phyloP scores from a whole-genome alignment of 2,329 filamentous ascomycete genomes.

The Lasiodiplodia citricola region DNA sequence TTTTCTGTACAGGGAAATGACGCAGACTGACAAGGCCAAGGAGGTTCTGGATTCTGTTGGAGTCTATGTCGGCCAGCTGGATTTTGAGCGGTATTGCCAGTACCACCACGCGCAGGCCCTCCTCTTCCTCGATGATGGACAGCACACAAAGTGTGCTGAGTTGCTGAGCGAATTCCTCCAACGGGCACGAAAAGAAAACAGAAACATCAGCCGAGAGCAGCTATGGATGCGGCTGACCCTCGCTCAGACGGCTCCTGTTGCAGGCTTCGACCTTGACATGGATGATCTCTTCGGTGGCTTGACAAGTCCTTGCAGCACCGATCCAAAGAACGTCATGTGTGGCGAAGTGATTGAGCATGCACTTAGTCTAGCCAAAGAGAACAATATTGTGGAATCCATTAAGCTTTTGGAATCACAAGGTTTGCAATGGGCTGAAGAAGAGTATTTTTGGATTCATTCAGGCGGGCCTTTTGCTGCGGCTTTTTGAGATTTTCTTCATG shows the following conservation, averaged over 20 bases:
- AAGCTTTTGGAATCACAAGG: background rate
- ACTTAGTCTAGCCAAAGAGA: background rate
- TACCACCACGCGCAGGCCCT: background rate
- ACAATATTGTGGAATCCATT: background rate
- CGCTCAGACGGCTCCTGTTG: background rate
- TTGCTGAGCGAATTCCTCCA: background rate
- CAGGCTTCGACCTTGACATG: background rate
- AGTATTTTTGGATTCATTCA: background rate
- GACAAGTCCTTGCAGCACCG: background rate
- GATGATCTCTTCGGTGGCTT: background rate
- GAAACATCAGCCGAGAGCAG: background rate
- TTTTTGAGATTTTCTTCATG: background rate
- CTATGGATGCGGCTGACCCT: background rate
- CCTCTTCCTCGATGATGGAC: background rate
- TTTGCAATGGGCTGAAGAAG: background rate
- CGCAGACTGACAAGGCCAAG: background rate
- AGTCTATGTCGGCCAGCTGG: background rate
- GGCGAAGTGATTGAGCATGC: background rate
- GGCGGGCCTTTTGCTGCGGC: background rate
- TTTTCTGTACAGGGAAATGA: background rate
- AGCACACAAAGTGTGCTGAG: background rate
- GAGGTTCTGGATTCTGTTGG: no score
- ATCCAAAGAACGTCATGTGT: background rate
- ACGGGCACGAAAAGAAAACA: background rate
- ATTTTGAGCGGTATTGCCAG: background rate